phyloP scores from a whole-genome alignment of 2,329 filamentous ascomycete genomes.

The Lasiodiplodia citricola region DNA sequence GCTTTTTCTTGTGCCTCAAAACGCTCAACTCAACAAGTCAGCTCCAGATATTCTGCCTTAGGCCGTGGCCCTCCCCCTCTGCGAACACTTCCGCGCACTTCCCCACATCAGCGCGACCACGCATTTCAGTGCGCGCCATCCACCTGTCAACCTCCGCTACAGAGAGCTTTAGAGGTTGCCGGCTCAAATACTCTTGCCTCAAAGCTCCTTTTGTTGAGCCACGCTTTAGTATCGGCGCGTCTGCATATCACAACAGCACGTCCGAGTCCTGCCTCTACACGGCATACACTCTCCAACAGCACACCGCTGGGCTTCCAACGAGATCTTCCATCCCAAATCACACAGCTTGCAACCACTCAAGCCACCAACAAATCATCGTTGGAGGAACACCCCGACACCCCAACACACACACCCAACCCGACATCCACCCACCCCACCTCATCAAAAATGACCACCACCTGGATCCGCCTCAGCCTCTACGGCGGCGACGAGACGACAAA shows the following conservation, averaged over 20 bases:
- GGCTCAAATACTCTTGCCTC: background rate
- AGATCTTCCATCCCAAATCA: background rate
- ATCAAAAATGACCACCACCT: background rate
- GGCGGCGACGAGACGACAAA: background rate
- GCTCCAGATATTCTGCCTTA: no score
- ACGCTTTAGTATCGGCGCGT: background rate
- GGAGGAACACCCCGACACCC: background rate
- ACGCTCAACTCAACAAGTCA: no score
- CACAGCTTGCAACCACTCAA: background rate
- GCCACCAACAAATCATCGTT: background rate
- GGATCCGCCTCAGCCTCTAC: background rate
- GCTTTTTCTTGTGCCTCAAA: no score
- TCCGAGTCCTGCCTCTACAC: background rate
- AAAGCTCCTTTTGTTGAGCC: background rate
- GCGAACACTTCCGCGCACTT: no score
- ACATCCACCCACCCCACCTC: background rate
- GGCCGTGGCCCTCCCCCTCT: no score
- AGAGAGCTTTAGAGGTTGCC: background rate
- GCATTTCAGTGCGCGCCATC: no score
- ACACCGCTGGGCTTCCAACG: background rate
- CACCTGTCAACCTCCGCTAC: no score
- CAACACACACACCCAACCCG: background rate
- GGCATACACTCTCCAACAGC: background rate
- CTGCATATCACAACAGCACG: background rate
- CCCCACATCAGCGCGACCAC: no score